Evolutionary conservation across 106 monocot genomes (phyloP).

Genomic region (Dioscorea dumetorum): DNA sequence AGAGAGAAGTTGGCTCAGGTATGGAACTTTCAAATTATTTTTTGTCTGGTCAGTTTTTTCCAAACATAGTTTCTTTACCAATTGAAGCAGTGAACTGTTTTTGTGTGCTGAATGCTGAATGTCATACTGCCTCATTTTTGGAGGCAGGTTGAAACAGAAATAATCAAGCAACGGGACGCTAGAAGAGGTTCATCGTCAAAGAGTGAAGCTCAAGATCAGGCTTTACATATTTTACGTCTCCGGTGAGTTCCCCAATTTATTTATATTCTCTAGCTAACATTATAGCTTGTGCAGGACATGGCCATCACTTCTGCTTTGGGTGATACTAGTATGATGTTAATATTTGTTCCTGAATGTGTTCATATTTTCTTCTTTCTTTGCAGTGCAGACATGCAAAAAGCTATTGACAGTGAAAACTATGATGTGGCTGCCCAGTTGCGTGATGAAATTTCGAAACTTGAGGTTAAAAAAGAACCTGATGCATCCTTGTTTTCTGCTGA

Average conservation of each 20-base stretch:
- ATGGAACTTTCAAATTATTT: not conserved
- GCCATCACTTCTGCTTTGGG: not conserved
- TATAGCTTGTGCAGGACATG: not conserved
- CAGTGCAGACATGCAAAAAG: slow-evolving; percentile 92
- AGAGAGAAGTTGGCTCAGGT: slow-evolving; percentile 84
- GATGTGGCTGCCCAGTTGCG: slow-evolving; percentile 63
- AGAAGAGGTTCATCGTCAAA: slow-evolving; percentile 76
- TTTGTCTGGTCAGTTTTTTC: not conserved
- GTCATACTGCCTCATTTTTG: slow-evolving; percentile 4
- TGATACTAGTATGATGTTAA: not conserved
- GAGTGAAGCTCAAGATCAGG: slow-evolving; percentile 91
- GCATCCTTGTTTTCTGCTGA: not conserved
- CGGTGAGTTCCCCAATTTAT: slow-evolving; percentile 34
- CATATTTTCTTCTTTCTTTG: slow-evolving; percentile 6
- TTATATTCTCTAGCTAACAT: not conserved
- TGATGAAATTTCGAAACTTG: slow-evolving; percentile 77
- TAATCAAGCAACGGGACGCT: slow-evolving; percentile 63
- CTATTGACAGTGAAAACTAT: slow-evolving; percentile 78
- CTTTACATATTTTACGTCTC: slow-evolving; percentile 52
- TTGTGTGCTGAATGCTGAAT: not conserved
- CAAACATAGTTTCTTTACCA: not conserved
- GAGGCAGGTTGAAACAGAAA: slow-evolving; percentile 64
- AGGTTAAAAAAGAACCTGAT: slow-evolving; percentile 30
- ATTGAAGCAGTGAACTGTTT: not conserved
- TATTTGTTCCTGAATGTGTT: not conserved